Evolutionary conservation across 495 filamentous ascomycete genomes (phyloP).

Genomic region (Penicillium coprophilum): DNA sequence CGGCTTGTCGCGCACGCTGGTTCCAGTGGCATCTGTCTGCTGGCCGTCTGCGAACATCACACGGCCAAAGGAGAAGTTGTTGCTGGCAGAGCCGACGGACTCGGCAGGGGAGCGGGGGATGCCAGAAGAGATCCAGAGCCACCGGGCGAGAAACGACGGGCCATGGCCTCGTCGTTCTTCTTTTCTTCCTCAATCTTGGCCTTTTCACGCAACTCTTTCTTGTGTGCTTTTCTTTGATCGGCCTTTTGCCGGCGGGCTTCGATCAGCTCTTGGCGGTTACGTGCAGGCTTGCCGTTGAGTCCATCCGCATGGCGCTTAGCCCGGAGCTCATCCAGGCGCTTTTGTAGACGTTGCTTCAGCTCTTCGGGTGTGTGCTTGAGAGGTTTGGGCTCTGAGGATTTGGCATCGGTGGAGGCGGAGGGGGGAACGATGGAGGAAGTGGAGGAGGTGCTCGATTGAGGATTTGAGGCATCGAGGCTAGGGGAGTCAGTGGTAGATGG

Average conservation of each 20-base stretch:
- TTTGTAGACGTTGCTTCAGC: conserved; percentile 71
- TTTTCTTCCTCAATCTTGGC: conserved; percentile 73
- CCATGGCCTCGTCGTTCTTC: conserved; percentile 66
- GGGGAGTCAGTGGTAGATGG: conserved; percentile 62
- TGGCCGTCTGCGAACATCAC: conserved; percentile 85
- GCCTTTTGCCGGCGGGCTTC: conserved; percentile 86
- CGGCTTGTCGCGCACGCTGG: conserved; percentile 54
- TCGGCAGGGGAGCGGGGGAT: conserved; percentile 50
- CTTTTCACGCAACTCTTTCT: conserved; percentile 73
- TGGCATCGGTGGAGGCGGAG: conserved; percentile 38
- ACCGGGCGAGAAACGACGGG: conserved; percentile 51
- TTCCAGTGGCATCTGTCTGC: conserved; percentile 64
- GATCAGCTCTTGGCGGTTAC: conserved; percentile 83
- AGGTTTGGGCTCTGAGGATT: conserved; percentile 39
- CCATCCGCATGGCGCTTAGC: conserved; percentile 80
- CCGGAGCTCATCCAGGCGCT: conserved; percentile 78
- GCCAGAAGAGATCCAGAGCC: conserved; percentile 56
- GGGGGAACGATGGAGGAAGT: conserved; percentile 67
- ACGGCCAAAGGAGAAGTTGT: conserved; percentile 82
- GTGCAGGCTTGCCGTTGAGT: conserved; percentile 71
- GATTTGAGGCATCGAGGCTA: conserved; percentile 58
- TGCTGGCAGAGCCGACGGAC: conserved; percentile 42
- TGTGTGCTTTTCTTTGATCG: conserved; percentile 77
- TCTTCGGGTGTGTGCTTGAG: conserved; percentile 61
- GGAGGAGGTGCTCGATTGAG: conserved; percentile 66